Evolutionary conservation across 768 basidiomycete genomes (phyloP), one percentile per base, ranked within the genome.

Genomic region (Suillus cothurnatus): DNA sequence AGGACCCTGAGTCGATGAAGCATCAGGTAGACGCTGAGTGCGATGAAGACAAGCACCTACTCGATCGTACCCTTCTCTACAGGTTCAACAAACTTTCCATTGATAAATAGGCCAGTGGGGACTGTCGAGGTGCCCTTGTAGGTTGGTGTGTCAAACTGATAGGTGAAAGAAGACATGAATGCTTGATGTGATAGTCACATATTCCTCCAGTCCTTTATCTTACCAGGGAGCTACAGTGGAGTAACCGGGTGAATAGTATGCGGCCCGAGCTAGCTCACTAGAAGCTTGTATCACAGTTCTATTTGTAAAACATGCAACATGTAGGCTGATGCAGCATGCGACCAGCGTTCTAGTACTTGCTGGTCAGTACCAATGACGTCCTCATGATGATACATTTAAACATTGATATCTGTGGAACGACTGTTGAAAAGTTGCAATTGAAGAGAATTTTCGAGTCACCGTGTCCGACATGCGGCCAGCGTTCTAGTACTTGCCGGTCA

Each of bases 41-140:
- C n/a, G 7, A 5, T 47, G n/a, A n/a, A 43, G 21, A 31, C 7
- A 23, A 32, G 5, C 4, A 43, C 62, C 32, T 41, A 63, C 62
- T 63, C 61, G 8, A 65, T 38, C 5, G 56, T 66, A 15, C 64
- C 65, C 31, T 57, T 57, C 55, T 66, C 52, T 38, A 56, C 43
- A 14, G 65, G 65, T 31, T 66, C 65, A 34, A 66, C 32, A 50
- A 66, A 66, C 62, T 82, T 67, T 64, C 77, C 77, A 68, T 77
- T 71, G 71, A 84, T 84, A 77, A 81, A 84, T 61, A 83, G 72
- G 31, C 81, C 80, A 21, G 79, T 77, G 45, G 71, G 65, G 41
- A 80, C 47, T 4, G 66, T 60, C 17, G 67, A 52, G 17, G 57
- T 64, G 21, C 77, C 77, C 64, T 73, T 74, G 69, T 64, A 77